Evolutionary conservation across 805 yeast genomes (phyloP).

Genomic region (Monosporozyma siamensis): DNA sequence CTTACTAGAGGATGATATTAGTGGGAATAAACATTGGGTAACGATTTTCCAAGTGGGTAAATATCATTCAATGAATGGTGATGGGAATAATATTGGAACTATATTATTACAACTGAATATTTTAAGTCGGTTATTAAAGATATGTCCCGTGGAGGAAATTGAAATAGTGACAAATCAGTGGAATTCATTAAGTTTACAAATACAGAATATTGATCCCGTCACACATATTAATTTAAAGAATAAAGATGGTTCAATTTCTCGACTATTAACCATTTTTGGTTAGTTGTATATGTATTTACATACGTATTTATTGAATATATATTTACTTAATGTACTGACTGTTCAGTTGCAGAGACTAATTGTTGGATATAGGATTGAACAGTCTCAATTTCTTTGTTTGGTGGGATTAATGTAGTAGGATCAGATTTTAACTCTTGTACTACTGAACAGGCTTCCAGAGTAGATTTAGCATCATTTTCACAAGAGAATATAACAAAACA

Average conservation of each 20-base stretch:
- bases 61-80: constrained; percentile 36
- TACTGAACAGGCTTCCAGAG: constrained; percentile 33
- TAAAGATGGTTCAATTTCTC: background rate
- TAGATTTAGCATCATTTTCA: constrained; percentile 34
- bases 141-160: constrained; percentile 48
- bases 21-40: constrained; percentile 40
- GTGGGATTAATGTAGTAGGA: constrained; percentile 25
- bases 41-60: constrained; percentile 70
- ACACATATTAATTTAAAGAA: background rate
- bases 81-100: constrained; percentile 31
- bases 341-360: constrained; percentile 5
- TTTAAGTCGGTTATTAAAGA: constrained; percentile 41
- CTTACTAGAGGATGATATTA: constrained; percentile 27
- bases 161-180: constrained; percentile 53
- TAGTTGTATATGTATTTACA: background rate
- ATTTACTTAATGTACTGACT: background rate
- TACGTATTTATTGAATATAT: background rate
- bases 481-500: constrained; percentile 41
- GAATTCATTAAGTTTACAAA: constrained; percentile 32
- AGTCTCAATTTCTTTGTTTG: constrained; percentile 31
- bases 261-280: background rate
- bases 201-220: background rate
- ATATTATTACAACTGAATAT: constrained; percentile 45
- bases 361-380: constrained; percentile 26
- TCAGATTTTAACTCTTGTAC: constrained; percentile 40